Conservation (phyloP, 2,329 filamentous ascomycete genomes). For the Calonectria pteridis region DNA sequence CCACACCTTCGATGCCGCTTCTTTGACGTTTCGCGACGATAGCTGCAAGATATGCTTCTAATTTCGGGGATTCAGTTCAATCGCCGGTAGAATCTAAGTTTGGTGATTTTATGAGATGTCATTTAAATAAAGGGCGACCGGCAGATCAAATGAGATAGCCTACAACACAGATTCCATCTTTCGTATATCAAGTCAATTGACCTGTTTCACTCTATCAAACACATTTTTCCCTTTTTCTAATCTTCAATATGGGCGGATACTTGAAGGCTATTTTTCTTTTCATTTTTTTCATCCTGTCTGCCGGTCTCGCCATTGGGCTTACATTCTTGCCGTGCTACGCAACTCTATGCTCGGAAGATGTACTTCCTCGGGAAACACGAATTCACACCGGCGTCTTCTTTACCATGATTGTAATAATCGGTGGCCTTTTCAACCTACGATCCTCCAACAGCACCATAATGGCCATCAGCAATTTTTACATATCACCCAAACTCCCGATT, state of each 20-base stretch:
- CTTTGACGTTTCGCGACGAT: background rate
- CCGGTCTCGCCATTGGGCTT: background rate
- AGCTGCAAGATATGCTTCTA: background rate
- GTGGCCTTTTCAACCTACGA: background rate
- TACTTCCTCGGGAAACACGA: slow-evolving; percentile 8
- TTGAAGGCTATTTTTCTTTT: background rate
- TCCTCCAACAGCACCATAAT: background rate
- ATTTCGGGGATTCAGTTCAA: background rate
- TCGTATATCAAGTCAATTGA: background rate
- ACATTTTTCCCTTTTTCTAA: background rate
- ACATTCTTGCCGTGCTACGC: background rate
- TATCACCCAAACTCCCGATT: slow-evolving; percentile 8
- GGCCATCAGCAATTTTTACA: background rate
- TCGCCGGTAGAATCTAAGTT: background rate
- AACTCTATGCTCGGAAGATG: slow-evolving; percentile 12
- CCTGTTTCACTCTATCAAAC: background rate
- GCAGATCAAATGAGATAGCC: background rate
- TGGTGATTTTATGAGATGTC: background rate
- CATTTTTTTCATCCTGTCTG: background rate
- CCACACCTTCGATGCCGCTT: background rate
- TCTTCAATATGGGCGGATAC: background rate
- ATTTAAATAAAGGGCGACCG: background rate
- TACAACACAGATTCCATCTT: background rate
- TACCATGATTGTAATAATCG: background rate
- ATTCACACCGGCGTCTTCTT: slow-evolving; percentile 16